A percentile compares a stretch with the other conserved stretches of the same genome.
Conservation (phyloP, 768 basidiomycete species). For the Mycena amicta region DNA sequence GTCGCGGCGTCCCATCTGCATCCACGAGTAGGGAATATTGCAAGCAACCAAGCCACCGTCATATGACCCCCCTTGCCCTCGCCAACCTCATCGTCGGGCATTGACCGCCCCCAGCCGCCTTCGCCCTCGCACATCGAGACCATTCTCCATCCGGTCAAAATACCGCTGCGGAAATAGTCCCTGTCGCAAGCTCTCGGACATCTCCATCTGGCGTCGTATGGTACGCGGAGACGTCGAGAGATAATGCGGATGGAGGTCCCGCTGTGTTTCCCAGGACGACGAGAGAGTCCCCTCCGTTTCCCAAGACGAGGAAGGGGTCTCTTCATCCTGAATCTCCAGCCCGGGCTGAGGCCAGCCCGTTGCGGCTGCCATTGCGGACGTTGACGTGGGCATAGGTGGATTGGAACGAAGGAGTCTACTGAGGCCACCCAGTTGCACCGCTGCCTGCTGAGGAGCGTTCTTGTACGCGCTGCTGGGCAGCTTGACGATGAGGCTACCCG, state of each 20-base stretch:
- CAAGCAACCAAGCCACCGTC: too few species aligned
- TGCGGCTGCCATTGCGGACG: too few species aligned
- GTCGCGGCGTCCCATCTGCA: too few species aligned
- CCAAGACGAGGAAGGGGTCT: background rate
- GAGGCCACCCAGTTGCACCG: background rate
- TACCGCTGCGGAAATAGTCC: background rate
- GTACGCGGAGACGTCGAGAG: too few species aligned
- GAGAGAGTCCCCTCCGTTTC: background rate
- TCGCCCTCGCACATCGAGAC: too few species aligned
- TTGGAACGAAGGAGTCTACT: background rate
- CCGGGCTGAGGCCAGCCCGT: too few species aligned
- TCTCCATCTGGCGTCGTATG: too few species aligned
- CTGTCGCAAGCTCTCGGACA: background rate
- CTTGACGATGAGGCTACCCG: background rate
- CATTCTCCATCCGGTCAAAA: background rate
- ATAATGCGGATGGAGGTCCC: background rate
- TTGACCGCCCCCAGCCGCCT: too few species aligned
- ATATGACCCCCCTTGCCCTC: too few species aligned
- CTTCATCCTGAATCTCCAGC: background rate
- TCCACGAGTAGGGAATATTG: too few species aligned
- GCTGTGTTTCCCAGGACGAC: background rate
- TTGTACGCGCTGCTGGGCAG: background rate
- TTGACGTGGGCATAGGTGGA: background rate
- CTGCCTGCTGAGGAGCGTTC: background rate
- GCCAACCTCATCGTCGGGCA: too few species aligned